phyloP scores from a whole-genome alignment of 371 early-diverging fungal genomes.

The Dichotomocladium elegans region DNA sequence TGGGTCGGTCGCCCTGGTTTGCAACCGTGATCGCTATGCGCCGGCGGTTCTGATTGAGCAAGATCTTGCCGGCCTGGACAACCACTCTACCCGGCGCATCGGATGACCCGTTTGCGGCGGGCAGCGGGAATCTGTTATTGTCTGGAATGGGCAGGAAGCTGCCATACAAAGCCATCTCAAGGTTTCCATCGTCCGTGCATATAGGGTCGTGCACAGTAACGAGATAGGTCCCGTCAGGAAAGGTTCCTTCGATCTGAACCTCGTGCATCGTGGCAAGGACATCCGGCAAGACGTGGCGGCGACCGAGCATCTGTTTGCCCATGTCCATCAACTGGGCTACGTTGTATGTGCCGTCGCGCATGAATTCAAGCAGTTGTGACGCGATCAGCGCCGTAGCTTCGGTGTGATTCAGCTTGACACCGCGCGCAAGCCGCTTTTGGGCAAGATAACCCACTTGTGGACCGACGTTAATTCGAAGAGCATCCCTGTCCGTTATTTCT shows the following conservation, averaged over 20 bases:
- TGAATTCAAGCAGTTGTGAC: conserved; percentile 79
- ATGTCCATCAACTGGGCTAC: conserved; percentile 87
- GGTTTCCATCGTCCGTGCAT: conserved; percentile 73
- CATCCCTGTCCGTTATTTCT: not conserved
- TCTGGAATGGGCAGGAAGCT: conserved; percentile 78
- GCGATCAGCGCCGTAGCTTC: conserved; percentile 87
- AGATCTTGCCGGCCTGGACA: conserved; percentile 53
- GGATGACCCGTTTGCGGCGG: conserved; percentile 27
- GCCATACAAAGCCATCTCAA: conserved; percentile 82
- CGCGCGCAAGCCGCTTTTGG: conserved; percentile 85
- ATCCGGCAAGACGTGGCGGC: conserved; percentile 75
- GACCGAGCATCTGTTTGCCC: conserved; percentile 84
- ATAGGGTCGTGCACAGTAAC: conserved; percentile 91
- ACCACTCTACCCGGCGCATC: conserved; percentile 67
- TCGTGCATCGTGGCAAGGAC: conserved; percentile 68
- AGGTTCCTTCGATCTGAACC: conserved; percentile 89
- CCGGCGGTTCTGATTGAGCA: conserved; percentile 66
- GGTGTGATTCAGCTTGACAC: conserved; percentile 77
- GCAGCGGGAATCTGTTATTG: conserved; percentile 49
- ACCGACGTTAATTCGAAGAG: not conserved
- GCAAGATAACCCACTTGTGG: conserved; percentile 74
- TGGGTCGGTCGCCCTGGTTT: conserved; percentile 89
- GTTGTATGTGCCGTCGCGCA: conserved; percentile 82
- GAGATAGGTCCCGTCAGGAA: conserved; percentile 87
- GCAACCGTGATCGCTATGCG: conserved; percentile 70